Evolutionary conservation across 2,329 filamentous ascomycete species (phyloP).

Genomic region (Exophiala bonariae): DNA sequence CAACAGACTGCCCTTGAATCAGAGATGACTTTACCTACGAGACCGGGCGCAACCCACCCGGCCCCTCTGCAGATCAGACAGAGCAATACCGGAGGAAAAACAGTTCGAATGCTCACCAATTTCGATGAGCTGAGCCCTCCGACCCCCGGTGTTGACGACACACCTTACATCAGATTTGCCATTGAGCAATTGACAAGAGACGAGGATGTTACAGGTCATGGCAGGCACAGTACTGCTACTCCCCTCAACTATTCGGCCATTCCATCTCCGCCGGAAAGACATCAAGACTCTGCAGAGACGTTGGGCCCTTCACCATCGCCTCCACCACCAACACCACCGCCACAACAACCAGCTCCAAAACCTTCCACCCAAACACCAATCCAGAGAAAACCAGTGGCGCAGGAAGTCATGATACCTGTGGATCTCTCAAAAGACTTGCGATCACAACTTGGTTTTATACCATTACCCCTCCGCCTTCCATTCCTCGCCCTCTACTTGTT

Average conservation of each 20-base stretch:
- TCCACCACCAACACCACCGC: constrained; percentile 14
- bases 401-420: constrained; percentile 39
- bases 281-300: background rate
- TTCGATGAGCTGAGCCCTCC: constrained; percentile 42
- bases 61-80: constrained; percentile 22
- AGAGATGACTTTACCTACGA: constrained; percentile 27
- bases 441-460: constrained; percentile 66
- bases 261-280: constrained; percentile 2
- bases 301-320: constrained; percentile 14
- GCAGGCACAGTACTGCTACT: constrained; percentile 48
- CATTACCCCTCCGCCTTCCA: constrained; percentile 66
- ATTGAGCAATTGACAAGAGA: constrained; percentile 81
- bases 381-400: constrained; percentile 14
- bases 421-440: constrained; percentile 44
- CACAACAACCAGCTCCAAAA: constrained; percentile 9
- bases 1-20: constrained; percentile 20
- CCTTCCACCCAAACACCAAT: constrained; percentile 11
- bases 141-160: constrained; percentile 80
- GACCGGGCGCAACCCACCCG: constrained; percentile 21
- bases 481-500: constrained; percentile 63
- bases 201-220: constrained; percentile 60
- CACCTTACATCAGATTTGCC: constrained; percentile 85
- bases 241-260: constrained; percentile 16
- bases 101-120: constrained; percentile 30
- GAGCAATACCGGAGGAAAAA: constrained; percentile 23